Evolutionary conservation across 177 flowering plant genomes (phyloP).

Genomic region (Vitis hybrid): DNA sequence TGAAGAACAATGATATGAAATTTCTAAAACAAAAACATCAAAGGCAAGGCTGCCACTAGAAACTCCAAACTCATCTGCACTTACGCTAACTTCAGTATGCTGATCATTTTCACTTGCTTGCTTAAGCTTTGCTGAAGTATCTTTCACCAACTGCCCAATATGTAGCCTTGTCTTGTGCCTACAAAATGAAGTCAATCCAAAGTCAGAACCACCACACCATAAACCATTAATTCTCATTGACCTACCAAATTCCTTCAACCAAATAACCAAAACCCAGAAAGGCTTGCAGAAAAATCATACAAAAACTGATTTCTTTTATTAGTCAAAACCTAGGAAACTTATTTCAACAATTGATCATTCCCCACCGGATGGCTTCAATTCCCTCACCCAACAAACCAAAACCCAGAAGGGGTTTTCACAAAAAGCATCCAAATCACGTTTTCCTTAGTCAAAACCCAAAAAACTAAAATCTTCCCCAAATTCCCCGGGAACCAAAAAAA

Average conservation of each 20-base stretch:
- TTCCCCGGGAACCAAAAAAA: background rate
- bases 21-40: background rate
- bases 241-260: background rate
- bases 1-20: background rate
- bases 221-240: no score
- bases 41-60: background rate
- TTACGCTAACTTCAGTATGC: conserved; percentile 60
- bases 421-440: background rate
- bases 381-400: no score
- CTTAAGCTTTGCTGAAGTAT: conserved; percentile 77
- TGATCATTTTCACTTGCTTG: conserved; percentile 82
- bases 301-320: no score
- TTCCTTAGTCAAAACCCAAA: no score
- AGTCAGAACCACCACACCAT: background rate
- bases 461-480: background rate
- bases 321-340: no score
- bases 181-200: conserved; percentile 6
- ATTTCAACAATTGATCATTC: no score
- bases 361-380: no score
- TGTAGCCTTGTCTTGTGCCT: conserved; percentile 79
- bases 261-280: no score
- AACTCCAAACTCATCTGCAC: conserved; percentile 16
- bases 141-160: conserved; percentile 78
- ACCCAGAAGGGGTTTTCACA: no score
- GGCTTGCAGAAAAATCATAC: no score